Conservation (phyloP, 169 alveolate genomes). For the Plasmodium relictum region DNA sequence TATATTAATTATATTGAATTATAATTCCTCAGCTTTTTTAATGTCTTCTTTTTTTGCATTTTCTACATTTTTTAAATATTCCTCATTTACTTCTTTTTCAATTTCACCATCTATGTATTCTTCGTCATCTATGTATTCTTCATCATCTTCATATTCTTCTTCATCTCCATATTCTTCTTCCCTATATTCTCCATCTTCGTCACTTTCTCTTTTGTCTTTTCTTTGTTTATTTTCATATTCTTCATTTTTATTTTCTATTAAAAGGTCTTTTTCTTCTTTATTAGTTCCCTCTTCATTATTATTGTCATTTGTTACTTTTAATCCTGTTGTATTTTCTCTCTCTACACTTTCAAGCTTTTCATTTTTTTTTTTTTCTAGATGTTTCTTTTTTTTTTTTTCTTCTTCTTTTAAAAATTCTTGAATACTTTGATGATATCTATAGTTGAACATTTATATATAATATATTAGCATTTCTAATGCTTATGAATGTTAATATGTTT, state of each 20-base stretch:
- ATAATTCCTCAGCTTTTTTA: no score
- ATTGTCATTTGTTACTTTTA: neutral
- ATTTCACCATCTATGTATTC: neutral
- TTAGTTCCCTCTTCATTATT: neutral
- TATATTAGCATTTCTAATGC: neutral
- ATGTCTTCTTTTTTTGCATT: neutral
- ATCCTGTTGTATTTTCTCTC: neutral
- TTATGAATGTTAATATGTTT: neutral
- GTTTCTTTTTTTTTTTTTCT: conserved; percentile 6
- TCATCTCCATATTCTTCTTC: neutral
- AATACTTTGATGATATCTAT: conserved; percentile 50
- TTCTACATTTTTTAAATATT: no score
- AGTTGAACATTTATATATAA: neutral
- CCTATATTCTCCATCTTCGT: neutral
- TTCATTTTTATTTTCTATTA: neutral
- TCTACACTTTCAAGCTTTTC: conserved; percentile 1
- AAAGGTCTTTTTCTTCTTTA: neutral
- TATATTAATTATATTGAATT: no score
- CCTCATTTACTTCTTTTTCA: no score
- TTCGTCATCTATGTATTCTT: neutral
- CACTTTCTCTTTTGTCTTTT: neutral
- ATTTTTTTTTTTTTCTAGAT: neutral
- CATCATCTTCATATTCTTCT: neutral
- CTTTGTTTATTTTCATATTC: neutral
- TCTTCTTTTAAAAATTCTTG: conserved; percentile 55